These are phyloP conservation scores for Atalantia buxifolia DNA, from an alignment of 345 rosid species.

Conservation along the genomic window DNA sequence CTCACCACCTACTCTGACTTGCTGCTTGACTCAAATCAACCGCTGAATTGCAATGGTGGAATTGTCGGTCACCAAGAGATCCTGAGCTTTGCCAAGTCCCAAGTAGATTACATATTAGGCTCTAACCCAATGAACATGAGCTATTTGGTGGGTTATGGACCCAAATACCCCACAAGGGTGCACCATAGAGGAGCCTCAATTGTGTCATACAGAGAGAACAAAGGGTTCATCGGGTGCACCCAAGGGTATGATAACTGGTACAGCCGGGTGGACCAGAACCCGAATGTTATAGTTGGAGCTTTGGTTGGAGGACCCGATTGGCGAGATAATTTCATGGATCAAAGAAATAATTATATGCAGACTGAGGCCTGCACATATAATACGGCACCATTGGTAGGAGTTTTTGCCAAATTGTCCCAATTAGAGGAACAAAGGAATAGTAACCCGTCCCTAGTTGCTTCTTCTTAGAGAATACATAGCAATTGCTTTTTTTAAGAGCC, in stretches of 20 bases:
- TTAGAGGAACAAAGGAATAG: slow-evolving; percentile 35
- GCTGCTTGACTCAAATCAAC: slow-evolving; percentile 34
- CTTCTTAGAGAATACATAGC: slow-evolving; percentile 28
- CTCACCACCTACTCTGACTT: slow-evolving; percentile 69
- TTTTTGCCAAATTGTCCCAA: slow-evolving; percentile 52
- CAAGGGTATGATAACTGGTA: slow-evolving; percentile 79
- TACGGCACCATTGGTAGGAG: slow-evolving; percentile 64
- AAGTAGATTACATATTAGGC: slow-evolving; percentile 83
- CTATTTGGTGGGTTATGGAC: slow-evolving; percentile 79
- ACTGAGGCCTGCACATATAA: slow-evolving; percentile 81
- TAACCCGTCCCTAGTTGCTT: slow-evolving; percentile 45
- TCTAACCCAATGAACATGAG: slow-evolving; percentile 82
- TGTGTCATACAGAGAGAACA: slow-evolving; percentile 62
- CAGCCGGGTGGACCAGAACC: slow-evolving; percentile 40
- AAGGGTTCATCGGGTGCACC: slow-evolving; percentile 92
- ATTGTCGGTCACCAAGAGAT: slow-evolving; percentile 39
- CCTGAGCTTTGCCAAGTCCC: slow-evolving; percentile 60
- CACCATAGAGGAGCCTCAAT: slow-evolving; percentile 96
- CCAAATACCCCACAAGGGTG: slow-evolving; percentile 60
- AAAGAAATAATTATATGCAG: slow-evolving; percentile 55
- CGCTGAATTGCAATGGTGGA: slow-evolving; percentile 48
- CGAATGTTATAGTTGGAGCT: slow-evolving; percentile 53
- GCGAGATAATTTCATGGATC: slow-evolving; percentile 46
- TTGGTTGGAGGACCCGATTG: slow-evolving; percentile 67
- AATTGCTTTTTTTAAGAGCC: neutral